Percentiles rank a stretch among this genome's conserved stretches.
Evolutionary conservation across 805 yeast genomes (phyloP).

Genomic region (Spathaspora girioi): DNA sequence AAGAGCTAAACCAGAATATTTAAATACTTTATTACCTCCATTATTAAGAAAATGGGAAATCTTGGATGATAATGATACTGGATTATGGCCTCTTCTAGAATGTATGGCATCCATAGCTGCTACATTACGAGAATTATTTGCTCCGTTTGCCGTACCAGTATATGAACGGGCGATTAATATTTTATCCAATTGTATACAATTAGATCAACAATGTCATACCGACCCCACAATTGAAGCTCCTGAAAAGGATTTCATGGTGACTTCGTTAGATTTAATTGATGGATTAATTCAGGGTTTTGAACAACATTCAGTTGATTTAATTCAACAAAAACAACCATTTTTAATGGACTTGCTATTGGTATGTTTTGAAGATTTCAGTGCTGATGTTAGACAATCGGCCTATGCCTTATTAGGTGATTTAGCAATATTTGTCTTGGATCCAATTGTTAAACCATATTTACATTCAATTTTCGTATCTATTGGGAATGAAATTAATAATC

Average conservation of each 20-base stretch:
- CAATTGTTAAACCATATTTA: constrained; percentile 43
- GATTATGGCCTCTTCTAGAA: constrained; percentile 87
- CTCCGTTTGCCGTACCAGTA: constrained; percentile 85
- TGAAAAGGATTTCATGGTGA: constrained; percentile 86
- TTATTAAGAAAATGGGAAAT: constrained; percentile 76
- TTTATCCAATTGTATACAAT: constrained; percentile 61
- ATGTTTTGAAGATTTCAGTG: constrained; percentile 70
- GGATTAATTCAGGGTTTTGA: constrained; percentile 91
- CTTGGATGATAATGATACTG: constrained; percentile 74
- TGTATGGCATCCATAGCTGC: constrained; percentile 92
- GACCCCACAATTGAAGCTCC: constrained; percentile 73
- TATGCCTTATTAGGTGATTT: constrained; percentile 90
- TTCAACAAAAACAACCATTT: constrained; percentile 32
- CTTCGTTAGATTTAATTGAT: constrained; percentile 85
- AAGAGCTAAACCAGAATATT: constrained; percentile 51
- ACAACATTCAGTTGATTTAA: constrained; percentile 53
- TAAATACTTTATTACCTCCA: constrained; percentile 72
- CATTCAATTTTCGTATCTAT: constrained; percentile 60
- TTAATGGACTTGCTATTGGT: constrained; percentile 61
- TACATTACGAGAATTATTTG: constrained; percentile 75
- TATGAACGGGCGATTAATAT: constrained; percentile 76
- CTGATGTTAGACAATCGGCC: constrained; percentile 91
- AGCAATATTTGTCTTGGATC: constrained; percentile 53
- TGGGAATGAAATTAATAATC: constrained; percentile 60
- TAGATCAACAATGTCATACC: constrained; percentile 57